Evolutionary conservation across 2,329 filamentous ascomycete species (phyloP), one percentile per base, ranked within the genome.

Genomic region (Cadophora gregata): DNA sequence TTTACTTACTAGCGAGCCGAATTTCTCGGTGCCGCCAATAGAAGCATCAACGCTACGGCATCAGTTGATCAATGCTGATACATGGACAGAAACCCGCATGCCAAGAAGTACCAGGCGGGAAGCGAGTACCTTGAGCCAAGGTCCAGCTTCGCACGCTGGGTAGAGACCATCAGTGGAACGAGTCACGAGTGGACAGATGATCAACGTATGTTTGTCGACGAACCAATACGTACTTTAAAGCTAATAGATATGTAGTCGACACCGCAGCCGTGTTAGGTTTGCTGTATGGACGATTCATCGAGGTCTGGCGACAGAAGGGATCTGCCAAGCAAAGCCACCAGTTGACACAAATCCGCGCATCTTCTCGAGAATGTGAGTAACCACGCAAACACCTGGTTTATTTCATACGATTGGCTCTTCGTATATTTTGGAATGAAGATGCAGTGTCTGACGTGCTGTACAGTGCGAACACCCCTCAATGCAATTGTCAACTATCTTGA

Each of bases 241-340:
- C 21, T 62, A 51, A 69, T 9, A 16, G 33, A 29, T 36, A n/a
- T 19, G 4, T 19, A 64, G 68, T 71, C 16, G 72, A 72, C n/a
- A 72, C 70, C 9, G 72, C 72, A 14, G 64, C 67, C 10, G 65
- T 74, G 4, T 48, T 74, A 16, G 62, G 70, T 25, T 56, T 72
- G 14, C 38, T 73, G 2, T 74, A 74, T 36, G 70, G 71, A 10
- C 69, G 70, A 59, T 74, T 74, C 58, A 71, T 71, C 29, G 73
- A 74, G 21, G 69, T 73, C 7, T 74, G 71, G 69, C 63, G 69
- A 42, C 64, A 67, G 53, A 74, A 74, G 48, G 69, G 67, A 31
- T 63, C 68, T 14, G 59, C 71, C 7, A 62, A 59, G 16, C 67
- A 70, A 29, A 69, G 59, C n/a, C 69, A 63, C 42, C 67, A 62